phyloP scores from a whole-genome alignment of 306 rosid species.

The Gleditsia sinensis region DNA sequence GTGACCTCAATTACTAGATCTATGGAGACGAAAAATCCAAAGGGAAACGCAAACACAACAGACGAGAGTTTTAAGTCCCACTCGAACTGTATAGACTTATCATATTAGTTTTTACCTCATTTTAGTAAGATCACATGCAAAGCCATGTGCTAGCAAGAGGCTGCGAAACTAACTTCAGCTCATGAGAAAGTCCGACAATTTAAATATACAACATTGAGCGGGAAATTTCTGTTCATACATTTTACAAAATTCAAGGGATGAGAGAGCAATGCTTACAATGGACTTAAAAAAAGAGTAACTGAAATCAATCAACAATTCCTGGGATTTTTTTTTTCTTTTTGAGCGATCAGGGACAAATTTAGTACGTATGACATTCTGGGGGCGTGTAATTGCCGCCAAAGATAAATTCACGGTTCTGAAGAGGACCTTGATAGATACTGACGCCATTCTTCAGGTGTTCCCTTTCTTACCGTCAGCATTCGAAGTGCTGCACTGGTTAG shows the following conservation, averaged over 20 bases:
- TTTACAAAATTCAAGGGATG: neutral
- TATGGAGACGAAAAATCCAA: neutral
- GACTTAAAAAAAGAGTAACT: neutral
- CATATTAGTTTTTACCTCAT: neutral
- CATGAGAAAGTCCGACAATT: neutral
- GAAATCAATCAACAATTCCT: neutral
- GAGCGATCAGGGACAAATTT: neutral
- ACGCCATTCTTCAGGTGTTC: conserved; percentile 74
- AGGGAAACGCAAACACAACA: neutral
- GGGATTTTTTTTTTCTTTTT: neutral
- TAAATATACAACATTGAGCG: neutral
- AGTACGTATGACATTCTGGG: neutral
- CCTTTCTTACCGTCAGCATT: conserved; percentile 58
- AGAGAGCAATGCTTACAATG: neutral
- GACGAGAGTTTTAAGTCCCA: neutral
- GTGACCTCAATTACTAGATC: neutral
- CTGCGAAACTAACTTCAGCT: neutral
- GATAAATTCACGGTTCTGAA: conserved; percentile 32
- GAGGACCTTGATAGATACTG: conserved; percentile 55
- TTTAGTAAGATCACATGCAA: neutral
- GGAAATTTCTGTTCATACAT: neutral
- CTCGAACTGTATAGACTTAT: neutral
- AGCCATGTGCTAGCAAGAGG: neutral
- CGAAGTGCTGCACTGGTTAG: conserved; percentile 56
- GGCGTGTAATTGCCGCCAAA: conserved; percentile 12